These are phyloP conservation scores for Oryza rufipogon DNA, from an alignment of 176 grass and related monocot genomes.

Conservation along the genomic window DNA sequence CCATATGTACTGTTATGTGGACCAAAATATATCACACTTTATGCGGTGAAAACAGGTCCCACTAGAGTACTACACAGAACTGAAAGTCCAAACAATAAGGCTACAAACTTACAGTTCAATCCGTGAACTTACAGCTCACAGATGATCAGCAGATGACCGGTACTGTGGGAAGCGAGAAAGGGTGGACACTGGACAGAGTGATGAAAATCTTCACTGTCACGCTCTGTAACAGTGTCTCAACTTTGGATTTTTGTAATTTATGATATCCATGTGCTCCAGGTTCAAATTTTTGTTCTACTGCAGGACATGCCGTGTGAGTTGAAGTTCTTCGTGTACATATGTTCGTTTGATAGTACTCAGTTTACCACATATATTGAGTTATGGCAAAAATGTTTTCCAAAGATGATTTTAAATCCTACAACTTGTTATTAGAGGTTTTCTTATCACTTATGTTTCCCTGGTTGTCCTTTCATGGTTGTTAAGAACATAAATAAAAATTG, in stretches of 20 bases:
- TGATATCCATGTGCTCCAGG: not conserved
- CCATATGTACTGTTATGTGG: no score
- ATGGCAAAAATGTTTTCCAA: not conserved
- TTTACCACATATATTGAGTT: not conserved
- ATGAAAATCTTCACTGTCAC: not conserved
- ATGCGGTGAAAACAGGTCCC: not conserved
- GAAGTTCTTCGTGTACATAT: not conserved
- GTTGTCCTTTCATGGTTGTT: no score
- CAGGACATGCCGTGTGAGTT: not conserved
- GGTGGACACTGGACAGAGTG: not conserved
- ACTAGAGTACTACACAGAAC: not conserved
- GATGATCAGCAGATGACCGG: not conserved
- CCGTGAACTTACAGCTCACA: constrained; percentile 19
- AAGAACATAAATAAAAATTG: no score
- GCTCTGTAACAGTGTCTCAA: not conserved
- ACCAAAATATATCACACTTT: not conserved
- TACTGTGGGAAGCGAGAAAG: not conserved
- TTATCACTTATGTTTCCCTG: no score
- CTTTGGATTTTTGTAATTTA: not conserved
- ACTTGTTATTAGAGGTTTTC: not conserved
- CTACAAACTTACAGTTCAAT: not conserved
- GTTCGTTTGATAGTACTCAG: not conserved
- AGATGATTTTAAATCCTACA: not conserved
- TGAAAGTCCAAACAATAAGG: not conserved
- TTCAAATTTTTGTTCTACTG: not conserved